These are phyloP conservation scores for Vitis hybrid DNA, from an alignment of 177 flowering plant genomes.

Conservation along the genomic window DNA sequence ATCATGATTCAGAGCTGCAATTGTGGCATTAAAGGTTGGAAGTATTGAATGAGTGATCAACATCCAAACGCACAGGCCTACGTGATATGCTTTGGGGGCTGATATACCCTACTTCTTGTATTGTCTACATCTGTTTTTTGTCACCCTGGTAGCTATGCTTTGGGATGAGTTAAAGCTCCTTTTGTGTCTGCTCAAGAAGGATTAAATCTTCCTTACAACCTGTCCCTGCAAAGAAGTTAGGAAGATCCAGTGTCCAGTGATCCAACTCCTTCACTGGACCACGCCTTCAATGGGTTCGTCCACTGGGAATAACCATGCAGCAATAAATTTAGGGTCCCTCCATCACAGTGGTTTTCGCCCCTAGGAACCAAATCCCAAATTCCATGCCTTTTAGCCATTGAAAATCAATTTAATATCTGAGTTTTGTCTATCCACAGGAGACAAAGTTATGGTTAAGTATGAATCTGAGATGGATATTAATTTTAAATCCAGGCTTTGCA, in stretches of 20 bases:
- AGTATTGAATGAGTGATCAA: background rate
- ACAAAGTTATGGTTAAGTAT: too few relatives aligned
- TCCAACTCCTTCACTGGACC: too few relatives aligned
- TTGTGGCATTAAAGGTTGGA: background rate
- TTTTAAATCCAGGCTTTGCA: too few relatives aligned
- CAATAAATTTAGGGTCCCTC: too few relatives aligned
- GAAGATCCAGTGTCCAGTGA: background rate
- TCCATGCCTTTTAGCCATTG: too few relatives aligned
- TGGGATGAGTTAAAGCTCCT: conserved; percentile 23
- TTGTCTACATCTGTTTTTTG: conserved; percentile 1
- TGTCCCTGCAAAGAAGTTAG: conserved; percentile 6
- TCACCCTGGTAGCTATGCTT: conserved; percentile 12
- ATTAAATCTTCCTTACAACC: conserved; percentile 5
- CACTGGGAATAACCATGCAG: too few relatives aligned
- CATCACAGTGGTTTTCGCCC: too few relatives aligned
- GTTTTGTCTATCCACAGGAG: too few relatives aligned
- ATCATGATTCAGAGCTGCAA: background rate
- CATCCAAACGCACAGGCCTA: background rate
- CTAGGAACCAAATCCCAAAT: too few relatives aligned
- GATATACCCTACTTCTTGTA: background rate
- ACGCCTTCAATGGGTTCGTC: too few relatives aligned
- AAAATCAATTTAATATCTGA: too few relatives aligned
- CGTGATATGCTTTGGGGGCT: background rate
- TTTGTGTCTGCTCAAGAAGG: conserved; percentile 13
- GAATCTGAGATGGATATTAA: too few relatives aligned